These are phyloP conservation scores for Rhodotorula diobovata DNA, from an alignment of 768 basidiomycete species.

Conservation along the genomic window DNA sequence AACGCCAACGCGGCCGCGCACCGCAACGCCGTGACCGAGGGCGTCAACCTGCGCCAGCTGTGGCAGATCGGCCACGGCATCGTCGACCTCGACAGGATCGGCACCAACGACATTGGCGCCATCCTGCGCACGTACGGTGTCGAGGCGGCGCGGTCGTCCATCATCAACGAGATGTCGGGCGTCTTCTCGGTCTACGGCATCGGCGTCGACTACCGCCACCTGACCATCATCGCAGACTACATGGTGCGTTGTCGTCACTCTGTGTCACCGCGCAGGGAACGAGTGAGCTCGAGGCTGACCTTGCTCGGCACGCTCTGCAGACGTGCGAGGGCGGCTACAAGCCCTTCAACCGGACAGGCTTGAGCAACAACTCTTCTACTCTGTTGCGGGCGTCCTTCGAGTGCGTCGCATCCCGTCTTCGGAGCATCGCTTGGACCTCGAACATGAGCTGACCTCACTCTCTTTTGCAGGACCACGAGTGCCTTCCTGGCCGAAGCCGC, in stretches of 20 bases:
- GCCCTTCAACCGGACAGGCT: constrained; percentile 94
- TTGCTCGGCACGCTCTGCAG: constrained; percentile 50
- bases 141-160: constrained; percentile 87
- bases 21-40: constrained; percentile 74
- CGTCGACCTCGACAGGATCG: constrained; percentile 72
- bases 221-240: constrained; percentile 96
- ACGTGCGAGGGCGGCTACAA: constrained; percentile 97
- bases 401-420: constrained; percentile 10
- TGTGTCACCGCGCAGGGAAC: neutral
- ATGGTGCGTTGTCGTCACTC: constrained; percentile 63
- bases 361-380: constrained; percentile 87
- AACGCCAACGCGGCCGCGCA: constrained; percentile 52
- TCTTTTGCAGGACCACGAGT: constrained; percentile 60
- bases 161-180: constrained; percentile 81
- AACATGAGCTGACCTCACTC: neutral
- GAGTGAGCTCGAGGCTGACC: neutral
- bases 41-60: constrained; percentile 84
- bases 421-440: neutral
- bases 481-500: constrained; percentile 91
- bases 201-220: constrained; percentile 84
- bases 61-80: constrained; percentile 60
- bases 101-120: constrained; percentile 92
- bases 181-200: constrained; percentile 96
- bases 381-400: constrained; percentile 96
- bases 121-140: constrained; percentile 89